Base-by-base conservation (phyloP, 768 basidiomycete genomes). In the Lepiota brunneoincarnata region DNA sequence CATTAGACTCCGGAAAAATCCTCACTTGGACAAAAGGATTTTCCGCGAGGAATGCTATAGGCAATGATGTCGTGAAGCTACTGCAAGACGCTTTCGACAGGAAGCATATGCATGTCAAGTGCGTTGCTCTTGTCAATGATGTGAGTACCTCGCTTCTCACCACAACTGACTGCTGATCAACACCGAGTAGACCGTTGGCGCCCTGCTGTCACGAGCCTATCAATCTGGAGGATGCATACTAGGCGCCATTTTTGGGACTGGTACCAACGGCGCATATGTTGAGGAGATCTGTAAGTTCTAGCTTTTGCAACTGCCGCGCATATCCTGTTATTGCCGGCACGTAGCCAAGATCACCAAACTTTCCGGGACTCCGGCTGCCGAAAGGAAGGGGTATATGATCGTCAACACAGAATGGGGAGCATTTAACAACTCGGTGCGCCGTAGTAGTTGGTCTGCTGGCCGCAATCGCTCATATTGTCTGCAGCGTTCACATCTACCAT, bases 391-490 rank as follows among this genome's bases (percentile, higher is more conserved):
- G 17, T 71, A 80, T 59, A 99, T 99, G 97, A 81, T 98, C 51
- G 83, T 98, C 53, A 99, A 99, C 72, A 91, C 91, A 6, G 97
- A 98, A 73, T 98, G 96, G 97, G 97, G 97, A 57, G 97, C 84
- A 21, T 97, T 98, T 72, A 91, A 99, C 70, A 98, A 97, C 70
- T 80, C 85, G 46, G 93, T 93, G 67, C 61, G 84, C 70, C 18
- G n/a, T 17, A 2, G 14, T 40, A 6, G 43, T 18, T 18, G 18
- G 41, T 46, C 17, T 47, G 11, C n/a, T 10, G n/a, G 26, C 15
- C 31, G 31, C 18, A 14, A 7, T 23, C n/a, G 24, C 35, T 40
- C 3, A 28, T 50, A 37, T 45, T 51, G 52, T 43, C 34, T 40
- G 36, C 59, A 95, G 87, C 86, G 95, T 53, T 77, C 81, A 10